Percentiles rank a stretch among this genome's conserved stretches.
These are phyloP conservation scores for Auriscalpium vulgare DNA, from an alignment of 768 basidiomycete species.

Conservation along the genomic window DNA sequence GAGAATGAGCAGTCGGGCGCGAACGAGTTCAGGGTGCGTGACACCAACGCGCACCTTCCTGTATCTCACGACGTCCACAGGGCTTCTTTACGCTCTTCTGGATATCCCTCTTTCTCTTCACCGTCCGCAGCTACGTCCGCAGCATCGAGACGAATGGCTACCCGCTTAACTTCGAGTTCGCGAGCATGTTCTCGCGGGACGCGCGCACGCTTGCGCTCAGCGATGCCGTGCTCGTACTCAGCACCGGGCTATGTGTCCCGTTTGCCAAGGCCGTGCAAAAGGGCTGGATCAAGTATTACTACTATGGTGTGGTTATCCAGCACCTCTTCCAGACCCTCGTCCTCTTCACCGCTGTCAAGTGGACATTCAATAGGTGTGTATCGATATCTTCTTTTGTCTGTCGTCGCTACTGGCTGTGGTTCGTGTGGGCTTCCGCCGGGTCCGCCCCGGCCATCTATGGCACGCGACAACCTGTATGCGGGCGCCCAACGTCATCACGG, in stretches of 20 bases:
- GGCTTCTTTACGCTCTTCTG: slow-evolving; percentile 97
- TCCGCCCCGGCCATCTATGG: too few species aligned
- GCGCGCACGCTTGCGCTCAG: slow-evolving; percentile 74
- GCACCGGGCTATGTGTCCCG: slow-evolving; percentile 73
- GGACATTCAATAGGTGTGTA: slow-evolving; percentile 78
- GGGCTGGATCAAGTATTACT: slow-evolving; percentile 79
- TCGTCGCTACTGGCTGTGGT: too few species aligned
- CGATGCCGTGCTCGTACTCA: slow-evolving; percentile 73
- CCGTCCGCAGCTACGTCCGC: slow-evolving; percentile 67
- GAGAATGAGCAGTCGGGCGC: slow-evolving; percentile 61
- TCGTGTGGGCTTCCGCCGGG: too few species aligned
- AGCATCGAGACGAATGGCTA: slow-evolving; percentile 74
- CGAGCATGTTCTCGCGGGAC: slow-evolving; percentile 81
- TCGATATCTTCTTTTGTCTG: not conserved
- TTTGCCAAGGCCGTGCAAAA: slow-evolving; percentile 71
- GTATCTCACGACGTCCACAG: slow-evolving; percentile 25
- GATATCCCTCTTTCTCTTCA: slow-evolving; percentile 79
- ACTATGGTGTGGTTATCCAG: slow-evolving; percentile 69
- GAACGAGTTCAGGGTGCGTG: slow-evolving; percentile 75
- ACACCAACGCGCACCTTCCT: not conserved
- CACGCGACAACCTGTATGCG: too few species aligned
- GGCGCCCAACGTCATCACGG: too few species aligned
- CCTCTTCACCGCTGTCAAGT: slow-evolving; percentile 67
- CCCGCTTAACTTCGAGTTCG: slow-evolving; percentile 73
- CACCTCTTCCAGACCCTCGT: slow-evolving; percentile 71